Base-by-base conservation (phyloP, 306 rosid genomes). In the Vigna angularis region DNA sequence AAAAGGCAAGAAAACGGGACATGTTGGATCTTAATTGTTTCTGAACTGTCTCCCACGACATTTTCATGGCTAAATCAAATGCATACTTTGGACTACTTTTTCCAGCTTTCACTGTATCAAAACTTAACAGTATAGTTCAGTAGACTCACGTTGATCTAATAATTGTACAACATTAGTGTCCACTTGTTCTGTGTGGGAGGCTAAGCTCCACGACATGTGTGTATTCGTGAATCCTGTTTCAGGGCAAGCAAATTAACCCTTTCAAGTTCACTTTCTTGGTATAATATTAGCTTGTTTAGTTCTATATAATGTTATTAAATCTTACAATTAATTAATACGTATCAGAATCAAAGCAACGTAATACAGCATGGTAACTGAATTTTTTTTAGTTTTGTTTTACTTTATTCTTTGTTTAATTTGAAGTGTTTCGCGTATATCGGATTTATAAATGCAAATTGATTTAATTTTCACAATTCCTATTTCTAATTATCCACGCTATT, bases 1-100 rank as follows among this genome's bases (percentile, higher is more conserved):
- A 65, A 65, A 53, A n/a, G 40, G 57, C 48, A 18, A 20, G 17
- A 13, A 66, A 66, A 73, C 17, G 40, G 56, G 73, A 12, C 52
- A 74, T 64, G 55, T 74, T 69, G 57, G 70, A 70, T 16, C 84
- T 65, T 4, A 45, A 52, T 12, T 55, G 59, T 47, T 24, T 62
- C 30, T 13, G 13, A 40, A 40, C 38, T 51, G 30, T 44, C 4
- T 11, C 44, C 38, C 73, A 72, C 32, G 49, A 47, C 15, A 59
- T 28, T 14, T 78, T 13, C 1, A 0, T 55, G 45, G 34, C 34
- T 11, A 57, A 24, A 57, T 57, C 34, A 9, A 20, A 20, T 22
- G n/a, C 13, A 22, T 1, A 22, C 6, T 56, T 10, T 18, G 1
- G 3, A 3, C 3, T 57, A 57, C 63, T 22, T 57, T 57, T 34